A percentile compares a stretch with the other conserved stretches of the same genome.
phyloP scores from a whole-genome alignment of 192 early-diverging fungal genomes.

The Chytriomyces hyalinus region DNA sequence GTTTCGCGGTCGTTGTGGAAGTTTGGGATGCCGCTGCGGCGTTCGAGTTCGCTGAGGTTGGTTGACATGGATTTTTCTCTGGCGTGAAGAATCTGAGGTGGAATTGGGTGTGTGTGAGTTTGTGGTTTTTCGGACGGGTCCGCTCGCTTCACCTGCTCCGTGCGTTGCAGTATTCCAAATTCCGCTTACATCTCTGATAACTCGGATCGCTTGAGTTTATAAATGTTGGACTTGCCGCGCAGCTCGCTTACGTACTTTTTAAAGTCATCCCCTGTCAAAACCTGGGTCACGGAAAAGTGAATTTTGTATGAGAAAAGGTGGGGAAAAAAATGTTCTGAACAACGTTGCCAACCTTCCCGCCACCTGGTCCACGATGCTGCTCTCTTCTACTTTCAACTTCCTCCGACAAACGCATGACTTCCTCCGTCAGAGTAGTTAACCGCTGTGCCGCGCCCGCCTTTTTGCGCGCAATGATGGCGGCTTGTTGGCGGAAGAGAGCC shows the following conservation, averaged over 20 bases:
- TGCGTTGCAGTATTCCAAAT: conserved; percentile 60
- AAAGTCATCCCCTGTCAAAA: conserved; percentile 68
- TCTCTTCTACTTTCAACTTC: conserved; percentile 53
- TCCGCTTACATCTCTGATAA: conserved; percentile 56
- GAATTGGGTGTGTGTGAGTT: no score
- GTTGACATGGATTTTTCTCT: conserved; percentile 29
- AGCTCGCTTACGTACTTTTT: conserved; percentile 66
- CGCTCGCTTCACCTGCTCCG: conserved; percentile 63
- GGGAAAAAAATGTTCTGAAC: no score
- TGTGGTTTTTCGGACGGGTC: no score
- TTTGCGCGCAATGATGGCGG: conserved; percentile 62
- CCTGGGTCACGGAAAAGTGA: conserved; percentile 35
- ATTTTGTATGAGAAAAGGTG: no score
- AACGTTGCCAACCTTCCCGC: conserved; percentile 53
- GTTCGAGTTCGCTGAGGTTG: conserved; percentile 24
- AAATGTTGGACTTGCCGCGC: conserved; percentile 61
- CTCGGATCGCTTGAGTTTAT: conserved; percentile 62
- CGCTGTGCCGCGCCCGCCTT: conserved; percentile 59
- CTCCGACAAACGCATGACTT: conserved; percentile 43
- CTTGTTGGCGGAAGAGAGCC: conserved; percentile 66
- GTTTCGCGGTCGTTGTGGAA: conserved; percentile 28
- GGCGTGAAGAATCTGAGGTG: conserved; percentile 19
- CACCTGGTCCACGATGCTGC: conserved; percentile 27
- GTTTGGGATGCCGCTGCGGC: conserved; percentile 28
- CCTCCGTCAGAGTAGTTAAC: conserved; percentile 45